Percentiles rank a stretch among this genome's conserved stretches.
Evolutionary conservation across 1,284 basidiomycete genomes (phyloP).

Genomic region (Coniferiporia weirii): DNA sequence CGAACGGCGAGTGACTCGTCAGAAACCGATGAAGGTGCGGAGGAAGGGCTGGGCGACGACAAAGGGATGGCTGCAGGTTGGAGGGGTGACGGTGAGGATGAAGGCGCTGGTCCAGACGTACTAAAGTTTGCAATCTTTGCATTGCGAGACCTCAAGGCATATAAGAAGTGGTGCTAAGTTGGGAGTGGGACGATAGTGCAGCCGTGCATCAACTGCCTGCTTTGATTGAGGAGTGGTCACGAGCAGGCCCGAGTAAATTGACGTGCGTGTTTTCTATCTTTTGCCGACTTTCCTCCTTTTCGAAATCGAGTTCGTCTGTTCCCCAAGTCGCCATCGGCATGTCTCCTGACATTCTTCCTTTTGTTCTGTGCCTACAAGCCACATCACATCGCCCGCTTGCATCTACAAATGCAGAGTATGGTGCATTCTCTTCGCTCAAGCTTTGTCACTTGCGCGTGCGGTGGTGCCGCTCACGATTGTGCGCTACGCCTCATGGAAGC

Average conservation of each 20-base stretch:
- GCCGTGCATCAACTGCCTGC: slow-evolving; percentile 80
- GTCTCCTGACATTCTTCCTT: slow-evolving; percentile 20
- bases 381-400: slow-evolving; percentile 48
- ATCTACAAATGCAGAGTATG: slow-evolving; percentile 62
- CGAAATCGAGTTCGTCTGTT: slow-evolving; percentile 14
- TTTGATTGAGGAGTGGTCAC: slow-evolving; percentile 42
- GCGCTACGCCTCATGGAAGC: slow-evolving; percentile 61
- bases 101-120: slow-evolving; percentile 31
- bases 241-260: slow-evolving; percentile 16
- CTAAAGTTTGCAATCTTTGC: slow-evolving; percentile 85
- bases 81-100: slow-evolving; percentile 7
- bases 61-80: background rate
- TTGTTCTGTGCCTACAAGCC: slow-evolving; percentile 35
- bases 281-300: slow-evolving; percentile 33
- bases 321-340: background rate
- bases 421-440: slow-evolving; percentile 69
- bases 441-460: slow-evolving; percentile 77
- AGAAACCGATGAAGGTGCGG: too few relatives aligned
- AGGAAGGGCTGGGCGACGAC: too few relatives aligned
- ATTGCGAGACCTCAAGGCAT: slow-evolving; percentile 64
- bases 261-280: slow-evolving; percentile 32
- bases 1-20: background rate
- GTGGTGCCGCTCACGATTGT: slow-evolving; percentile 55
- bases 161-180: slow-evolving; percentile 87
- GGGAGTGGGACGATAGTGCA: slow-evolving; percentile 96